phyloP scores from a whole-genome alignment of 1,284 basidiomycete genomes.

The Puccinia brachypodii region DNA sequence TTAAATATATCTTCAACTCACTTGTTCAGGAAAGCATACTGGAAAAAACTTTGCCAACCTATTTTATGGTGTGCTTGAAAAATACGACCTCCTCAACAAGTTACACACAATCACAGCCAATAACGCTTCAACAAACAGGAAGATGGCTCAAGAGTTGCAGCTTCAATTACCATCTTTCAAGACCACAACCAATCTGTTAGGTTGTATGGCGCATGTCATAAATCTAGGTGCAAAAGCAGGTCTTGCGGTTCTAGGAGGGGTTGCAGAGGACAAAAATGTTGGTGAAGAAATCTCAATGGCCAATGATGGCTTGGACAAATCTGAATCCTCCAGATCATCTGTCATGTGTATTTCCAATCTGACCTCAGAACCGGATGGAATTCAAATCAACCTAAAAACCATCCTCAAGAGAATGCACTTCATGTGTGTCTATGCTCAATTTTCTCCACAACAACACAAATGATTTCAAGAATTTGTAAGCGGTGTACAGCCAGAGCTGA shows the following conservation, averaged over 20 bases:
- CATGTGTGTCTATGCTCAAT: not conserved
- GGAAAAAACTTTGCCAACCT: not conserved
- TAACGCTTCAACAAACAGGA: not conserved
- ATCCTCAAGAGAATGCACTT: conserved; percentile 6
- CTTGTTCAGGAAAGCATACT: not conserved
- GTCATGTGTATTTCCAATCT: not conserved
- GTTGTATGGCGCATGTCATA: conserved; percentile 12
- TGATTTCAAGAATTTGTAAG: not conserved
- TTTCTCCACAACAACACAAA: conserved; percentile 9
- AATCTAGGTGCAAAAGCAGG: conserved; percentile 15
- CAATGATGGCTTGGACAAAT: not conserved
- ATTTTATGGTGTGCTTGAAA: not conserved
- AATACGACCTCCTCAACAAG: not conserved
- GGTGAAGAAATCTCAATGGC: not conserved
- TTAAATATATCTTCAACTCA: not conserved
- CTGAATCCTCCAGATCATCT: not conserved
- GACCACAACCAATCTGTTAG: not conserved
- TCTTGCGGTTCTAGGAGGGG: not conserved
- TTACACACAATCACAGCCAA: conserved; percentile 16
- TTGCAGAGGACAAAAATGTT: not conserved
- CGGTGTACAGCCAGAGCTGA: not conserved
- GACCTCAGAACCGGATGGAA: not conserved
- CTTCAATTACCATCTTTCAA: not conserved
- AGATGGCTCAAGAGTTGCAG: not conserved
- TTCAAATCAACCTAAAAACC: not conserved